phyloP scores from a whole-genome alignment of 441 rosid genomes.

The Hypseocharis bilobata region DNA sequence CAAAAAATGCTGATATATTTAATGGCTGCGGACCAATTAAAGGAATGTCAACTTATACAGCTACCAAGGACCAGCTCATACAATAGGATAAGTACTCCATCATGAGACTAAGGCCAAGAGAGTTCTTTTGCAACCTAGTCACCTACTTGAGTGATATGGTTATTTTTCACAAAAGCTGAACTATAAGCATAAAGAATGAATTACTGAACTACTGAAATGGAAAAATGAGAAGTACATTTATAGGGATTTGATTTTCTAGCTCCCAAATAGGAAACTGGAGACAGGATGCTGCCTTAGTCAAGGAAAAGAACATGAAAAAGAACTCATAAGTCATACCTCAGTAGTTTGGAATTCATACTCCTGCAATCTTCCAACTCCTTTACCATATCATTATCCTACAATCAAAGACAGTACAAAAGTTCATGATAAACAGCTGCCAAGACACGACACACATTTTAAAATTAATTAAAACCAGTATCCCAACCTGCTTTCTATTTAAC shows the following conservation, averaged over 20 bases:
- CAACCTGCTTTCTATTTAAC: conserved; percentile 38
- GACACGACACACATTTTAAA: conserved; percentile 18
- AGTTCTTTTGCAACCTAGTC: background rate
- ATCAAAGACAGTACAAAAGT: conserved; percentile 14
- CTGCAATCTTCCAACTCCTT: conserved; percentile 64
- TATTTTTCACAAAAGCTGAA: background rate
- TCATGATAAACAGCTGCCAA: conserved; percentile 18
- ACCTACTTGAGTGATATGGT: conserved; percentile 2
- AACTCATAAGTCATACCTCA: conserved; percentile 52
- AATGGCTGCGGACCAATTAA: background rate
- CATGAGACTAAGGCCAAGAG: background rate
- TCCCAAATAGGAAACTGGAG: conserved; percentile 6
- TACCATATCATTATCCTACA: conserved; percentile 43
- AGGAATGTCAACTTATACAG: background rate
- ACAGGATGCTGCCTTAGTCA: conserved; percentile 7
- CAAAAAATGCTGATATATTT: background rate
- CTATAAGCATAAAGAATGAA: conserved; percentile 1
- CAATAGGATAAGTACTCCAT: background rate
- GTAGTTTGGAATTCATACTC: conserved; percentile 53
- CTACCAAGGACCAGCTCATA: background rate
- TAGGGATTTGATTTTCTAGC: background rate
- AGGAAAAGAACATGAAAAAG: background rate
- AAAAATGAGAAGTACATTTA: background rate
- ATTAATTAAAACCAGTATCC: conserved; percentile 13
- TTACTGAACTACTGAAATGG: background rate